Conservation (phyloP, 345 rosid species). For the Boechera retrofracta region DNA sequence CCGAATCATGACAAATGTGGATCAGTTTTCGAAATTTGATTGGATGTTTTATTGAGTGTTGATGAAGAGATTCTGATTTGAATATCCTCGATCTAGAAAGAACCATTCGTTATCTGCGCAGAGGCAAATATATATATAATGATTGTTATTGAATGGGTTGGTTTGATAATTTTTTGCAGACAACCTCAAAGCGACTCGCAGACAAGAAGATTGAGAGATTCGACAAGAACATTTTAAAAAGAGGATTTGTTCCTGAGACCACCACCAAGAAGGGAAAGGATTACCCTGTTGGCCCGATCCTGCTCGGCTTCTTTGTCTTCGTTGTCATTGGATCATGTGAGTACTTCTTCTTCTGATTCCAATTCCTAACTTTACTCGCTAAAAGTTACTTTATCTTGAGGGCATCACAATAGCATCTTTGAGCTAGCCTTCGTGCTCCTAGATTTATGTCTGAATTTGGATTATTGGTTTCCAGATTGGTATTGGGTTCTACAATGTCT, state of each 20-base stretch:
- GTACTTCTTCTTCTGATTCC: conserved; percentile 15
- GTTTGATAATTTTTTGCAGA: conserved; percentile 50
- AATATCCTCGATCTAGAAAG: background rate
- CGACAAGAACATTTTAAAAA: conserved; percentile 82
- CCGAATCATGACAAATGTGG: background rate
- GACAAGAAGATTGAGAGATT: conserved; percentile 81
- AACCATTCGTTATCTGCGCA: background rate
- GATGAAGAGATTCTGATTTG: background rate
- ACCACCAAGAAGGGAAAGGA: conserved; percentile 80
- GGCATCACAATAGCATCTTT: background rate
- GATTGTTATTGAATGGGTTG: background rate
- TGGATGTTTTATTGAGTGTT: background rate
- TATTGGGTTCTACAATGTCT: background rate
- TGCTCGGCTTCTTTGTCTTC: conserved; percentile 91
- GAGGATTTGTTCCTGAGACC: conserved; percentile 93
- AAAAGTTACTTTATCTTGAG: background rate
- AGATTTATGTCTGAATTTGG: background rate
- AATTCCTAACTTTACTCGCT: background rate
- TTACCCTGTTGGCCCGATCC: conserved; percentile 90
- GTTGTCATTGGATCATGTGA: conserved; percentile 96
- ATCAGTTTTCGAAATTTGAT: background rate
- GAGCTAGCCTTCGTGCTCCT: conserved; percentile 7
- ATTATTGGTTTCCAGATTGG: background rate
- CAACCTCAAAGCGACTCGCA: conserved; percentile 90
- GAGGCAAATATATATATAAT: too few species aligned